A percentile compares a stretch with the other conserved stretches of the same genome.
Conservation (phyloP, 202 grass and related monocot species). For the Elaeis oleifera region DNA sequence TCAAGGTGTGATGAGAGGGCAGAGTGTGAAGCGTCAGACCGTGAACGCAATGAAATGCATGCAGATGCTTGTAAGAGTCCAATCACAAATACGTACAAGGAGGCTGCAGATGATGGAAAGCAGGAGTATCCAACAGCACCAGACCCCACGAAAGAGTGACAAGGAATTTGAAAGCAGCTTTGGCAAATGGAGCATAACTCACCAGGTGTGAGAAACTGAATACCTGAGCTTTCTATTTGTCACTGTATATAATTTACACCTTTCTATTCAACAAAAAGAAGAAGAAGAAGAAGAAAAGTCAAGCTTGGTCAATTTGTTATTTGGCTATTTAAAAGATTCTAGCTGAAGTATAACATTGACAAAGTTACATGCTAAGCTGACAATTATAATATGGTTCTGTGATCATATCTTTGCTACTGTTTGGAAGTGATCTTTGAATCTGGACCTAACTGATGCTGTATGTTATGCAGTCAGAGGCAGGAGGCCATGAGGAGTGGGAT, state of each 20-base stretch:
- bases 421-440: too few species aligned
- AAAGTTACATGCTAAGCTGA: too few species aligned
- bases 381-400: too few species aligned
- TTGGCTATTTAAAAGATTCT: too few species aligned
- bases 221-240: too few species aligned
- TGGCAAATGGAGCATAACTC: constrained; percentile 13
- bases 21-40: constrained; percentile 66
- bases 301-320: too few species aligned
- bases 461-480: constrained; percentile 3
- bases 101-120: constrained; percentile 86
- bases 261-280: too few species aligned
- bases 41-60: constrained; percentile 70
- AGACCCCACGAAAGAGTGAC: constrained; percentile 14
- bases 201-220: constrained; percentile 1
- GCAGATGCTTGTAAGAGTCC: constrained; percentile 80
- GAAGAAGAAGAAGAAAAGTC: too few species aligned
- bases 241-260: too few species aligned
- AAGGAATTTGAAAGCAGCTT: constrained; percentile 9
- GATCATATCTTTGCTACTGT: too few species aligned
- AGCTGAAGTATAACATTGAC: too few species aligned
- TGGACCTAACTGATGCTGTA: not conserved
- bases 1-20: constrained; percentile 54
- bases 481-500: constrained; percentile 47
- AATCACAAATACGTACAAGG: constrained; percentile 63
- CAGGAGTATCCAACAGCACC: constrained; percentile 35